Evolutionary conservation across 495 filamentous ascomycete species (phyloP).

Genomic region (Talaromyces nanjingensis): DNA sequence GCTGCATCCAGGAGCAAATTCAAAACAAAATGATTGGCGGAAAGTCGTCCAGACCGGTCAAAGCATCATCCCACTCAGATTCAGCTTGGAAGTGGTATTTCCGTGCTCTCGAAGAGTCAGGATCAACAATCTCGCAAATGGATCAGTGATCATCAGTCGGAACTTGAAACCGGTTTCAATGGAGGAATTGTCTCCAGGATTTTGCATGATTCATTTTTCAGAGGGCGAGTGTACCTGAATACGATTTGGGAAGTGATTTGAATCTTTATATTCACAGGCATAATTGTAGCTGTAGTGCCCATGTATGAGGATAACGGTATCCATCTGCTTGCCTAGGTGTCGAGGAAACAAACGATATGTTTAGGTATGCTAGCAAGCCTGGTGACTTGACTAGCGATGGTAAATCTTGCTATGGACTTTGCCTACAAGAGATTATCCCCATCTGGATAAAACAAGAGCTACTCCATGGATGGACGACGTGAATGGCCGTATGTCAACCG

Average conservation of each 20-base stretch:
- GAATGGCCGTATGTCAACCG: neutral
- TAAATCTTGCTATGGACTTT: neutral
- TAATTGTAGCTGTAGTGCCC: neutral
- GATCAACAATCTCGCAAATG: neutral
- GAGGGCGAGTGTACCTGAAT: too few species aligned
- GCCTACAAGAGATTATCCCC: neutral
- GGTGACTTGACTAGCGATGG: neutral
- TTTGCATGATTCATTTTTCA: neutral
- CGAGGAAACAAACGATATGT: neutral
- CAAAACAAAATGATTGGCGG: too few species aligned
- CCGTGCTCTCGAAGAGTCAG: neutral
- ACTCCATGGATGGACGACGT: neutral
- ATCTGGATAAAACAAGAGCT: neutral
- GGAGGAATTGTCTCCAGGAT: neutral
- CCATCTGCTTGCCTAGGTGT: neutral
- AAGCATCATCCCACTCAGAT: neutral
- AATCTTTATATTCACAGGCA: too few species aligned
- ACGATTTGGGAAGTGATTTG: too few species aligned
- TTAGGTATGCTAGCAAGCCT: neutral
- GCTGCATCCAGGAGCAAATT: too few species aligned
- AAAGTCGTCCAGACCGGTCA: too few species aligned
- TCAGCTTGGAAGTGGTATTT: neutral
- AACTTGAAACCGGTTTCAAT: neutral
- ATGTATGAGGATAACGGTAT: neutral
- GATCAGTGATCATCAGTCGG: neutral